Conservation (phyloP, 495 filamentous ascomycete species). For the Aspergillus steynii region DNA sequence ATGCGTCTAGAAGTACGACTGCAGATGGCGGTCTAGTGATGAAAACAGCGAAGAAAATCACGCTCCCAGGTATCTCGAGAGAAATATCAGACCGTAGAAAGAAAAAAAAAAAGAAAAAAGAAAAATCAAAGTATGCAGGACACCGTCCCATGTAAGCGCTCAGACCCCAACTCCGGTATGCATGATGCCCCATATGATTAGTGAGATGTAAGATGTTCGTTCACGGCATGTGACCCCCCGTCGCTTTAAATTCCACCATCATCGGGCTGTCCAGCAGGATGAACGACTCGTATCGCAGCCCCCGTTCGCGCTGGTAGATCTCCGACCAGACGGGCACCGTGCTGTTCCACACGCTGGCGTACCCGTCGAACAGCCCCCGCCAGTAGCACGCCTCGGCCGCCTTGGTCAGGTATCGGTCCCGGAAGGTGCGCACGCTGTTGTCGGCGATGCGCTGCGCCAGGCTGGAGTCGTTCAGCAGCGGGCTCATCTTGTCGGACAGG, state of each 20-base stretch:
- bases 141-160: too few species aligned
- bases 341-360: constrained; percentile 45
- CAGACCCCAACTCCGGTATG: too few species aligned
- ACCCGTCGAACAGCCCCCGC: constrained; percentile 51
- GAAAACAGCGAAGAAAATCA: too few species aligned
- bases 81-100: too few species aligned
- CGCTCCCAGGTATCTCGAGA: too few species aligned
- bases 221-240: not conserved
- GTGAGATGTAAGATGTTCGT: not conserved
- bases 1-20: too few species aligned
- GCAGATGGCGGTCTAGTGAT: too few species aligned
- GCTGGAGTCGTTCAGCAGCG: constrained; percentile 42
- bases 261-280: constrained; percentile 33
- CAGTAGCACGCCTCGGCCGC: constrained; percentile 63
- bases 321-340: constrained; percentile 26
- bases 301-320: constrained; percentile 23
- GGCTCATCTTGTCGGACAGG: constrained; percentile 52
- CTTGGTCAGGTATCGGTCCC: constrained; percentile 58
- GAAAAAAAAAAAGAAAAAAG: too few species aligned
- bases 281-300: constrained; percentile 44
- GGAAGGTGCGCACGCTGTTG: constrained; percentile 54
- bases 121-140: too few species aligned
- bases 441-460: constrained; percentile 54
- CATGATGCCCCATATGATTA: not conserved
- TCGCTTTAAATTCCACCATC: constrained; percentile 34